Conservation (phyloP, 202 grass and related monocot genomes). For the Elaeis oleifera region DNA sequence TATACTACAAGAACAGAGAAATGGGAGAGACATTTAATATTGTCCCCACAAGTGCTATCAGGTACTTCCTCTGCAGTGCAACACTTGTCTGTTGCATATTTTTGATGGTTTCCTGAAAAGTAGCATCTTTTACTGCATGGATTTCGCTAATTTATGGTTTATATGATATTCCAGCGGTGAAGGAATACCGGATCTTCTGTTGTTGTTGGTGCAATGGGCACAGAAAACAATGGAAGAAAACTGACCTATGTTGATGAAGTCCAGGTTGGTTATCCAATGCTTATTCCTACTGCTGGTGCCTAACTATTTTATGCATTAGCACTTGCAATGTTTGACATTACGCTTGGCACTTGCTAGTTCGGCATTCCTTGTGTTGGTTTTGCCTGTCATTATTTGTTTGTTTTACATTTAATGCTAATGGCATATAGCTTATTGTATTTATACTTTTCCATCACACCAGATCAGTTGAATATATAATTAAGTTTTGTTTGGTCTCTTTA, state of each 20-base stretch:
- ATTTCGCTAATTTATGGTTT: slow-evolving; percentile 20
- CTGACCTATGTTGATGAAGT: slow-evolving; percentile 94
- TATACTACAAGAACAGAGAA: slow-evolving; percentile 98
- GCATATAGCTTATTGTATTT: no score
- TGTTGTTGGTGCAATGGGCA: slow-evolving; percentile 91
- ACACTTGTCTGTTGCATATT: not conserved
- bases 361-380: no score
- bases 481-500: not conserved
- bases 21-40: slow-evolving; percentile 90
- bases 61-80: slow-evolving; percentile 28
- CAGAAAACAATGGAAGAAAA: slow-evolving; percentile 92
- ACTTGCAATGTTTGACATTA: no score
- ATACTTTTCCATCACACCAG: no score
- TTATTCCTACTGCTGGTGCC: not conserved
- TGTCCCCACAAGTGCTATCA: slow-evolving; percentile 93
- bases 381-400: no score
- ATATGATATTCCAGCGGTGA: slow-evolving; percentile 49
- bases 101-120: not conserved
- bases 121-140: not conserved
- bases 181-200: slow-evolving; percentile 93
- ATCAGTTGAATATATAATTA: no score
- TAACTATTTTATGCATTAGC: no score
- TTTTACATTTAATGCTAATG: no score
- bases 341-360: no score
- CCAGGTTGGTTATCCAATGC: slow-evolving; percentile 40